Evolutionary conservation across 768 basidiomycete species (phyloP).

Genomic region (Psilocybe sp.): DNA sequence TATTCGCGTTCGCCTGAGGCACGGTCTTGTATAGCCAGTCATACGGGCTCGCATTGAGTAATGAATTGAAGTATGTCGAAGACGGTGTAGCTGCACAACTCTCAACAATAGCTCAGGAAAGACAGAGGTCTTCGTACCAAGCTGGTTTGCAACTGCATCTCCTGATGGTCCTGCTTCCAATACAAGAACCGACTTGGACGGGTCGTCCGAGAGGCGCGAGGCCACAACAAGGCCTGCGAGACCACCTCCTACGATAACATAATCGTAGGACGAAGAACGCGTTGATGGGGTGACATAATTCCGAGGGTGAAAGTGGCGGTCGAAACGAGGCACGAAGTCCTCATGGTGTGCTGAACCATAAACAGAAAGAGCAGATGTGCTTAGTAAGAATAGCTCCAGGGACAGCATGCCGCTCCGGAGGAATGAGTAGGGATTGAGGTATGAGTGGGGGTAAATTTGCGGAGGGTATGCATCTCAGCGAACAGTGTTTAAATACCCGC

Average conservation of each 20-base stretch:
- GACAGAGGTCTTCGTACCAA: constrained; percentile 20
- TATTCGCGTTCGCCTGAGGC: constrained; percentile 41
- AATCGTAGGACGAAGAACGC: constrained; percentile 20
- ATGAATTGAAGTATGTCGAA: constrained; percentile 49
- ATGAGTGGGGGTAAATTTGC: no score
- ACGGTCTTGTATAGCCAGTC: constrained; percentile 56
- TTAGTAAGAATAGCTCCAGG: constrained; percentile 6
- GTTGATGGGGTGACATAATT: constrained; percentile 33
- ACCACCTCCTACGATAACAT: constrained; percentile 24
- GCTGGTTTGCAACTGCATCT: constrained; percentile 23
- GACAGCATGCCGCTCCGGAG: background rate
- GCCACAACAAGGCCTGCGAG: constrained; percentile 32
- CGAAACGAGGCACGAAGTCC: constrained; percentile 8
- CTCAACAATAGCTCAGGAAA: background rate
- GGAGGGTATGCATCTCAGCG: no score
- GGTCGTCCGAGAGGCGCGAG: constrained; percentile 31
- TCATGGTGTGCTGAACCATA: background rate
- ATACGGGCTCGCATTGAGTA: constrained; percentile 40
- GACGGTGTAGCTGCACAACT: constrained; percentile 41
- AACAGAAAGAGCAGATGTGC: constrained; percentile 4
- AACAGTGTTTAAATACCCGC: no score
- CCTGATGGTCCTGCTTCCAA: constrained; percentile 35
- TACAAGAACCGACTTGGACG: constrained; percentile 31
- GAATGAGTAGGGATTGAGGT: no score
- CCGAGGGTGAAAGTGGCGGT: constrained; percentile 17